Evolutionary conservation across 139 green algal species (phyloP).

Genomic region (Chlamydomonas applanata): DNA sequence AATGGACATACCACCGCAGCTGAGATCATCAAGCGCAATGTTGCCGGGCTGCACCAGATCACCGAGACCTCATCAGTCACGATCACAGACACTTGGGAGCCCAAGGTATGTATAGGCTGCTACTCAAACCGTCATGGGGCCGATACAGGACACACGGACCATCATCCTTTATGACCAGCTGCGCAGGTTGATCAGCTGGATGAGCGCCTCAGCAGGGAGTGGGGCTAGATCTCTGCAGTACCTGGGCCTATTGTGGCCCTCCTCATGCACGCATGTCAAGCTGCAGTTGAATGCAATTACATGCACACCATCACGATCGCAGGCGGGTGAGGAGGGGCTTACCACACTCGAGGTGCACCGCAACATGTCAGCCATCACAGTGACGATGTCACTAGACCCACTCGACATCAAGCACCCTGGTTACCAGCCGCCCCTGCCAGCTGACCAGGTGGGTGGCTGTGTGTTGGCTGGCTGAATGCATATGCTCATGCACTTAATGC

Average conservation of each 20-base stretch:
- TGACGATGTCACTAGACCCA: conserved; percentile 67
- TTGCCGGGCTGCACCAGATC: conserved; percentile 77
- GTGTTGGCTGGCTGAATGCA: no score
- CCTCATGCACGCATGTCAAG: no score
- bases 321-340: background rate
- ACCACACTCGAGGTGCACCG: conserved; percentile 66
- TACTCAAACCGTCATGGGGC: no score
- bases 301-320: no score
- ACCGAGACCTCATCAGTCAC: conserved; percentile 64
- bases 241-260: no score
- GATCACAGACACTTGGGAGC: conserved; percentile 76
- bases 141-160: no score
- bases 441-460: conserved; percentile 49
- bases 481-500: no score
- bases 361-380: conserved; percentile 80
- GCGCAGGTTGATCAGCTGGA: no score
- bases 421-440: conserved; percentile 73
- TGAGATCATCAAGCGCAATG: conserved; percentile 89
- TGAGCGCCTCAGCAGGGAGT: no score
- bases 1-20: conserved; percentile 39
- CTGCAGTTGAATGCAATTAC: no score
- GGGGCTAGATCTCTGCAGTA: no score
- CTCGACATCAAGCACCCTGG: conserved; percentile 59
- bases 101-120: conserved; percentile 40
- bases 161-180: no score